Conservation (phyloP, 75 land plant species). For the Sequoiadendron giganteum region DNA sequence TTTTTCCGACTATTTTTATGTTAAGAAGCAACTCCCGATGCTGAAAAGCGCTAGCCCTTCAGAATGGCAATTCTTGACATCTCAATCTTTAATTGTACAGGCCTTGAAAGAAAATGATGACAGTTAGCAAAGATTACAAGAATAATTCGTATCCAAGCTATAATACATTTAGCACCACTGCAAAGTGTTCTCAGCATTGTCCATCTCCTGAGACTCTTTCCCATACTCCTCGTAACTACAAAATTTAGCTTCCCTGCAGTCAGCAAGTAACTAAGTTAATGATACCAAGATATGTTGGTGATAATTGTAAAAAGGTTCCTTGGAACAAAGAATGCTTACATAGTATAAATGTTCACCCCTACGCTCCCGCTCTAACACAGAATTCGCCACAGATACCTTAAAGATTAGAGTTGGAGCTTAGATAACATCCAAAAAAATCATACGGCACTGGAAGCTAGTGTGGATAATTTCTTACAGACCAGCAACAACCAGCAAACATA, state of each 20-base stretch:
- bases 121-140: not conserved
- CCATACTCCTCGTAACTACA: not conserved
- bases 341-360: not conserved
- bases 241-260: slow-evolving; percentile 11
- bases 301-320: not conserved
- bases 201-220: slow-evolving; percentile 1
- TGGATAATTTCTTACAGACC: slow-evolving; percentile 4
- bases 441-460: not conserved
- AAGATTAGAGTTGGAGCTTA: slow-evolving; percentile 1
- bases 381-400: not conserved
- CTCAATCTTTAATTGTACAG: not conserved
- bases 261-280: not conserved
- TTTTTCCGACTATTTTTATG: not conserved
- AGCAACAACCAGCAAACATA: not conserved
- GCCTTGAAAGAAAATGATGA: not conserved
- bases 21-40: not conserved
- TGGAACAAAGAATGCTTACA: not conserved
- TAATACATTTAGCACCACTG: slow-evolving; percentile 4
- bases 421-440: not conserved
- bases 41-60: not conserved
- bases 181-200: not conserved
- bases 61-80: not conserved
- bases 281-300: not conserved
- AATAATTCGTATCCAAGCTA: not conserved
- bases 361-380: not conserved